These are phyloP conservation scores for Cornus florida DNA, from an alignment of 148 eudicot genomes.

Conservation along the genomic window DNA sequence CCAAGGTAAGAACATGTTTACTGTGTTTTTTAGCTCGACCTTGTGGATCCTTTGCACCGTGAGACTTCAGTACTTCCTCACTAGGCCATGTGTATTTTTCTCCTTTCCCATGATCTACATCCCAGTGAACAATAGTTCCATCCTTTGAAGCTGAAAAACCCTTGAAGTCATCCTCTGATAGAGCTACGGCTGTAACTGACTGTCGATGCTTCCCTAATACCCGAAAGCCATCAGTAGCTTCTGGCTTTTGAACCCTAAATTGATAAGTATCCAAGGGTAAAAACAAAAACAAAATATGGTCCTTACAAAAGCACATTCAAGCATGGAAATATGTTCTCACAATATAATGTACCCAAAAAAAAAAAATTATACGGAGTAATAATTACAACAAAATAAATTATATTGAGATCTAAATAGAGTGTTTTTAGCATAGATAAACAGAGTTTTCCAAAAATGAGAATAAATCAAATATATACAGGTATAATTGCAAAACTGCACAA, in stretches of 20 bases:
- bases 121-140: conserved; percentile 84
- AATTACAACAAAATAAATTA: not conserved
- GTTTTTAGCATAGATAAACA: too few relatives aligned
- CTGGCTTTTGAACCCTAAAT: conserved; percentile 70
- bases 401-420: not conserved
- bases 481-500: too few relatives aligned
- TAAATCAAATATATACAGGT: not conserved
- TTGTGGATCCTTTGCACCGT: conserved; percentile 66
- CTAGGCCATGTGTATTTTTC: conserved; percentile 86
- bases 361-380: too few relatives aligned
- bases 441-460: not conserved
- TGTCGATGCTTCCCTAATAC: conserved; percentile 73
- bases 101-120: conserved; percentile 70
- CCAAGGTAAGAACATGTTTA: conserved; percentile 67
- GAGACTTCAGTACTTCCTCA: conserved; percentile 66
- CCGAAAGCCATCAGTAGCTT: conserved; percentile 45
- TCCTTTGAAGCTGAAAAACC: conserved; percentile 98
- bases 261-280: conserved; percentile 6
- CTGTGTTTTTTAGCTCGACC: conserved; percentile 75
- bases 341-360: not conserved
- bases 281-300: conserved; percentile 3
- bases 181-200: conserved; percentile 75
- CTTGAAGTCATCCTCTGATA: conserved; percentile 74
- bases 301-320: not conserved
- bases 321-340: not conserved